Evolutionary conservation across 2,329 filamentous ascomycete species (phyloP).

Genomic region (Cryphonectria radicalis): DNA sequence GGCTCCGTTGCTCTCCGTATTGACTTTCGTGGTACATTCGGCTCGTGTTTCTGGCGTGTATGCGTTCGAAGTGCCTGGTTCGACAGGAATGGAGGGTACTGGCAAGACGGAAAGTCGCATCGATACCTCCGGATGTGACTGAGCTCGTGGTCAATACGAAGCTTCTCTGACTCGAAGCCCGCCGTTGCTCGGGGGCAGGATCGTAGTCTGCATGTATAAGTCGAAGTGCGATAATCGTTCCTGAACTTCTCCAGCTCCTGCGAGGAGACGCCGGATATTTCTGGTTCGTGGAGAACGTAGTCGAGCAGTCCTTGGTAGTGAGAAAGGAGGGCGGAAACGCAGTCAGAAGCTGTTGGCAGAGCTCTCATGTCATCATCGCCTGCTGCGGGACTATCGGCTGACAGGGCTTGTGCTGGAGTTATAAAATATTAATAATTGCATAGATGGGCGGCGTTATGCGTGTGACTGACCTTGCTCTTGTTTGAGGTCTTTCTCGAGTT

Average conservation of each 20-base stretch:
- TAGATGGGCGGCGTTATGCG: not conserved
- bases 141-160: slow-evolving; percentile 28
- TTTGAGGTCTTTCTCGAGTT: not conserved
- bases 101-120: slow-evolving; percentile 2
- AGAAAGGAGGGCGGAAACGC: slow-evolving; percentile 7
- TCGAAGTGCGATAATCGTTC: slow-evolving; percentile 21
- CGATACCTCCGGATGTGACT: slow-evolving; percentile 23
- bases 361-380: not conserved
- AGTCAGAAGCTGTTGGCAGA: not conserved
- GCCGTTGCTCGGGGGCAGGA: slow-evolving; percentile 29
- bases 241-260: slow-evolving; percentile 31
- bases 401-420: not conserved
- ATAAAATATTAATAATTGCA: not conserved
- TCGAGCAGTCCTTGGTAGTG: slow-evolving; percentile 23
- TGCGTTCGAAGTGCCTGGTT: not conserved
- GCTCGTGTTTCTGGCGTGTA: not conserved
- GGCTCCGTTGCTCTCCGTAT: not conserved
- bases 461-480: not conserved
- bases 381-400: no score
- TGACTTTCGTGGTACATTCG: not conserved
- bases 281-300: slow-evolving; percentile 18
- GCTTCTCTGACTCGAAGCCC: slow-evolving; percentile 31
- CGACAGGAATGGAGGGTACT: not conserved
- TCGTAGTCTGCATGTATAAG: slow-evolving; percentile 29
- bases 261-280: slow-evolving; percentile 13